phyloP scores from a whole-genome alignment of 1,284 basidiomycete genomes.

The Moesziomyces sp. region DNA sequence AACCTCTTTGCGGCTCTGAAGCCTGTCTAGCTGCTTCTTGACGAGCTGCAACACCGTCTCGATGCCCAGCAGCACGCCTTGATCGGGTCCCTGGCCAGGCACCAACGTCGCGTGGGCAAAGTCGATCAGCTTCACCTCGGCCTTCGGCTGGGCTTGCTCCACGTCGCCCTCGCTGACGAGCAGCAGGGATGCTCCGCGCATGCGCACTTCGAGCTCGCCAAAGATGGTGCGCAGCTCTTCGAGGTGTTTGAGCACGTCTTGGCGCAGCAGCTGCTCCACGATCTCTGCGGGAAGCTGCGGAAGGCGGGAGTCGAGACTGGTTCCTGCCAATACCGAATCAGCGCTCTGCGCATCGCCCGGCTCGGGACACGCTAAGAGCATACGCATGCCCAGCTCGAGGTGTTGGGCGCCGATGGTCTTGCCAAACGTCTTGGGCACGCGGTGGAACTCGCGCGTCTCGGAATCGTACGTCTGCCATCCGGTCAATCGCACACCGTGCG shows the following conservation, averaged over 20 bases:
- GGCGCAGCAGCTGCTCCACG: constrained; percentile 65
- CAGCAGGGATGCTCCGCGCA: constrained; percentile 83
- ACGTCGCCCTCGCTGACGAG: constrained; percentile 83
- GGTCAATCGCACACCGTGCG: constrained; percentile 83
- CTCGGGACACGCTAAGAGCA: constrained; percentile 77
- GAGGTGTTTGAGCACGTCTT: constrained; percentile 70
- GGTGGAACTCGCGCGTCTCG: constrained; percentile 71
- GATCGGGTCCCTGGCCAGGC: constrained; percentile 81
- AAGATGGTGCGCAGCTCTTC: constrained; percentile 74
- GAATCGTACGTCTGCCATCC: constrained; percentile 76
- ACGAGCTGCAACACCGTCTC: constrained; percentile 71
- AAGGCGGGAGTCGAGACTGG: constrained; percentile 12
- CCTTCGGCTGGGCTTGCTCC: background rate
- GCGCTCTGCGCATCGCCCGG: constrained; percentile 25
- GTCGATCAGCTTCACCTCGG: constrained; percentile 81
- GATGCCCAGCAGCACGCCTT: constrained; percentile 79
- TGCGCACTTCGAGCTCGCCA: constrained; percentile 76
- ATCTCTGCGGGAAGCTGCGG: constrained; percentile 62
- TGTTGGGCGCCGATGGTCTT: constrained; percentile 77
- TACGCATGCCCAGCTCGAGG: constrained; percentile 78
- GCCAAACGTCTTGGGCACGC: constrained; percentile 82
- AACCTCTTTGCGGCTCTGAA: background rate
- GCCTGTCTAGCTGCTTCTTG: constrained; percentile 9
- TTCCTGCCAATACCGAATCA: constrained; percentile 16
- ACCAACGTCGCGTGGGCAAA: constrained; percentile 85